phyloP scores from a whole-genome alignment of 2,329 filamentous ascomycete genomes.

The Tothia fuscella region DNA sequence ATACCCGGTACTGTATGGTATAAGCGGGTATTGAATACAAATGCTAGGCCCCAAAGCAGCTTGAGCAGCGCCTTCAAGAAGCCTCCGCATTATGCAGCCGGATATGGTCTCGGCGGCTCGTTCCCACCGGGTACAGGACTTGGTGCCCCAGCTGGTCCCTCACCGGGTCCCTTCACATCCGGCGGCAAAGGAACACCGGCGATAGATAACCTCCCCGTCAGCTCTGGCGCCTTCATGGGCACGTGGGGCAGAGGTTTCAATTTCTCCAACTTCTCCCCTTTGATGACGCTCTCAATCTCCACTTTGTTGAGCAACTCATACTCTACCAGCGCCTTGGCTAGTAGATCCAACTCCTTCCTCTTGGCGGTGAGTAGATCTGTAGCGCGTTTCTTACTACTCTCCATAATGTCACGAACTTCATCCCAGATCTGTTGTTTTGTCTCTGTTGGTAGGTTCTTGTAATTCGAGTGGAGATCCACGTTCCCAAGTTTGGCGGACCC shows the following conservation, averaged over 20 bases:
- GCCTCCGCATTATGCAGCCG: no score
- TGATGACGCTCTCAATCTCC: slow-evolving; percentile 83
- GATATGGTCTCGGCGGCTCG: no score
- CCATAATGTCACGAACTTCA: slow-evolving; percentile 76
- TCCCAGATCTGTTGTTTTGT: slow-evolving; percentile 78
- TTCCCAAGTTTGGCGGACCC: slow-evolving; percentile 77
- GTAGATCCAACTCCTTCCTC: slow-evolving; percentile 71
- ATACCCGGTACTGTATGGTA: no score
- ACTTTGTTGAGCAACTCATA: slow-evolving; percentile 86
- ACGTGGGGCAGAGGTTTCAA: slow-evolving; percentile 44
- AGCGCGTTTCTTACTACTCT: slow-evolving; percentile 69
- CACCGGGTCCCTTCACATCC: no score
- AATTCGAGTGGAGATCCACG: slow-evolving; percentile 73
- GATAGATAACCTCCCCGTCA: no score
- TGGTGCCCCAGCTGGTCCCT: no score
- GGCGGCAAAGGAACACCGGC: no score
- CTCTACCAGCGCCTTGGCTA: slow-evolving; percentile 81
- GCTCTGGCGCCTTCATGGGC: slow-evolving; percentile 57
- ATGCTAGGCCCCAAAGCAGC: no score
- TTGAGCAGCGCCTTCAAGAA: no score
- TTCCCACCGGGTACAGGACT: no score
- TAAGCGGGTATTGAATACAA: no score
- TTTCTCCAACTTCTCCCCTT: slow-evolving; percentile 69
- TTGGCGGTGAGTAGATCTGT: slow-evolving; percentile 57
- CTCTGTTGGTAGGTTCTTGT: slow-evolving; percentile 68